Base-by-base conservation (phyloP, 768 basidiomycete genomes). In the Rhizopogon vulgaris region DNA sequence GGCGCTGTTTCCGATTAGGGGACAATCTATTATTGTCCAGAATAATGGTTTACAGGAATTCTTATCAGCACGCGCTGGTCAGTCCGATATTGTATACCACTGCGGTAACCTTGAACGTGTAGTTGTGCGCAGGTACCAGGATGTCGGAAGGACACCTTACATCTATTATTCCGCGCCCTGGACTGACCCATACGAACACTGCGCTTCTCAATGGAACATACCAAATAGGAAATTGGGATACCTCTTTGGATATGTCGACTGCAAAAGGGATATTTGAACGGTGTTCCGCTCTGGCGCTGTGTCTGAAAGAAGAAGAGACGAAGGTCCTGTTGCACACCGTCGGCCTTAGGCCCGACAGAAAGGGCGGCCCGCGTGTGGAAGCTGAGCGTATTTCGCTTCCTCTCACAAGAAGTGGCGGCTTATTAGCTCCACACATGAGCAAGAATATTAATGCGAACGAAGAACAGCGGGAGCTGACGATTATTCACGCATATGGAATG, bases 11-110 rank as follows among this genome's bases (percentile, higher is more conserved):
- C 90, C 91, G 0, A 78, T 92, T 55, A 75, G 91, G 39, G 93
- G 93, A 5, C 92, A 95, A 69, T 86, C 87, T 0, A 82, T 92
- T 11, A 65, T 93, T n/a, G 73, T 94, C 17, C 67, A 79, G 37
- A 86, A 87, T 4, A 84, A 87, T 0, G 76, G 78, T 69, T 71
- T 90, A 40, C 43, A 70, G 40, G 71, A 73, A 51, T 71, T 61
- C 46, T 38, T 72, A 22, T 49, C 49, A 60, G 58, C 53, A 32
- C 45, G 60, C n/a, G 36, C 51, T 10, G 66, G 70, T 70, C 41
- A 52, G 67, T 56, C 18, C 2, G 18, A 37, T 25, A 50, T 32
- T 18, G 15, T 15, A 15, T 9, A 3, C 5, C 3, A 4, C 36
- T 32, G 12, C 30, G 9, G 10, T 22, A 45, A 22, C 17, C 42